These are phyloP conservation scores for Macadamia tetraphylla DNA, from an alignment of 164 flowering plant species.

Conservation along the genomic window DNA sequence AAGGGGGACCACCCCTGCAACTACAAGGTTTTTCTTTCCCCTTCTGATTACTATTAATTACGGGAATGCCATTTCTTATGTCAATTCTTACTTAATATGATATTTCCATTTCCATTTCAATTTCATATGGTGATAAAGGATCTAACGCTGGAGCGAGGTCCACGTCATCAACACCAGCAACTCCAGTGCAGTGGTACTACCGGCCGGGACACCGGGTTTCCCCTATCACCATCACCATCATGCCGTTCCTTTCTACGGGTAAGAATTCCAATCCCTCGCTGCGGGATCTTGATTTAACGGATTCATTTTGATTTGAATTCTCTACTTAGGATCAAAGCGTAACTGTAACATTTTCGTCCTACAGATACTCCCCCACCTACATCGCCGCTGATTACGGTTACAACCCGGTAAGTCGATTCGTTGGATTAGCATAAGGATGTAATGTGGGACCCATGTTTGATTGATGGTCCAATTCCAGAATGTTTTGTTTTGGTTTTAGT, in stretches of 20 bases:
- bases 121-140: constrained; percentile 22
- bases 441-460: too few species aligned
- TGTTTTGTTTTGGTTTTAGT: too few species aligned
- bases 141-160: constrained; percentile 44
- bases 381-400: constrained; percentile 49
- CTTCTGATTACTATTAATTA: background rate
- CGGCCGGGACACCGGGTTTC: constrained; percentile 43
- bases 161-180: constrained; percentile 30
- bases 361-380: constrained; percentile 66
- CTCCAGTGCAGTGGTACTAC: constrained; percentile 79
- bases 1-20: constrained; percentile 21
- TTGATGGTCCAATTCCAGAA: too few species aligned
- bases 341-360: background rate
- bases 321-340: too few species aligned
- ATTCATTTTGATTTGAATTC: too few species aligned
- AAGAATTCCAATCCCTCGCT: background rate
- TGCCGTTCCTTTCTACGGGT: constrained; percentile 73
- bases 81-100: background rate
- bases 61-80: background rate
- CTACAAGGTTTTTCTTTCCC: constrained; percentile 36
- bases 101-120: background rate
- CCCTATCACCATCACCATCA: constrained; percentile 54
- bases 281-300: too few species aligned
- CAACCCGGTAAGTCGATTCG: constrained; percentile 46
- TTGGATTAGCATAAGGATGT: too few species aligned